Evolutionary conservation across 1,139 yeast genomes (phyloP).

Genomic region (Kodamaea suecica): DNA sequence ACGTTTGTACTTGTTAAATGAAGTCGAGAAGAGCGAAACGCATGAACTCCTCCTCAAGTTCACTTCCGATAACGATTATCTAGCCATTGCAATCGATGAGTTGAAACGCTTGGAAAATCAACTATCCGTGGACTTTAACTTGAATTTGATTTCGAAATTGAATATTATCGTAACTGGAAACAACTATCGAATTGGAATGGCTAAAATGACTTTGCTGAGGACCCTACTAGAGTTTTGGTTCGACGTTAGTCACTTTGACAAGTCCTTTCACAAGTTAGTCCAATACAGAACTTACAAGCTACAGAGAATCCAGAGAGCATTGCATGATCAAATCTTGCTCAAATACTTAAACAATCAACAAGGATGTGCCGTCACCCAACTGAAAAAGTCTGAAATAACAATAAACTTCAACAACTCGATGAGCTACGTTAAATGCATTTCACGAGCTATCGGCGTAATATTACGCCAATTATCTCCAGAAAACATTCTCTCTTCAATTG

Average conservation of each 20-base stretch:
- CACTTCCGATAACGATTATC: constrained; percentile 10
- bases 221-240: constrained; percentile 26
- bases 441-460: constrained; percentile 4
- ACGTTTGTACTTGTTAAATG: neutral
- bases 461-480: constrained; percentile 3
- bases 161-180: constrained; percentile 10
- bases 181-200: constrained; percentile 10
- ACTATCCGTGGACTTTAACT: neutral
- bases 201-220: neutral
- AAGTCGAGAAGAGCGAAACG: neutral
- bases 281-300: constrained; percentile 14
- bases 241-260: constrained; percentile 23
- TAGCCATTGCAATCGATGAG: constrained; percentile 14
- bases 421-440: constrained; percentile 5
- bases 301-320: constrained; percentile 9
- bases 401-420: constrained; percentile 1
- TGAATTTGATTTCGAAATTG: constrained; percentile 2
- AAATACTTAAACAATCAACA: constrained; percentile 6
- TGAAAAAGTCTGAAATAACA: constrained; percentile 1
- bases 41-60: neutral
- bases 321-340: constrained; percentile 15
- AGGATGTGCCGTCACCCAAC: constrained; percentile 2
- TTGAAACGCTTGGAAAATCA: neutral
- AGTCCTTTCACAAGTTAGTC: constrained; percentile 18
- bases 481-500: constrained; percentile 2